These are phyloP conservation scores for Alternaria sp. DNA, from an alignment of 2,329 filamentous ascomycete genomes.

Conservation along the genomic window DNA sequence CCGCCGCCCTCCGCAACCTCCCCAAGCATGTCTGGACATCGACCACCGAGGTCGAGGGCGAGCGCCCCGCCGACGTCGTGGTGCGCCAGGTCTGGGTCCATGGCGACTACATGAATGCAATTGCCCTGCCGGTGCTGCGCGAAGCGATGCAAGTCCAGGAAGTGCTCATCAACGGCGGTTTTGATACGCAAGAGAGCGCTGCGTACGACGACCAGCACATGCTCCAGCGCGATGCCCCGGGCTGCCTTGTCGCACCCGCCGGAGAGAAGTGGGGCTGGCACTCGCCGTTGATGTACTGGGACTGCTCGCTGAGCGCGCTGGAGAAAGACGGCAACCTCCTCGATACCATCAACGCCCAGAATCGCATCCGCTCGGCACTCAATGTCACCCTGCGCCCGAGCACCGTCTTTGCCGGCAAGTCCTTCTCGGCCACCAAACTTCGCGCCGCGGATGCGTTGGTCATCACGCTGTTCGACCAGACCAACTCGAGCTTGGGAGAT, in stretches of 20 bases:
- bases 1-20: constrained; percentile 72
- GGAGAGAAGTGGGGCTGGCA: constrained; percentile 78
- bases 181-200: constrained; percentile 17
- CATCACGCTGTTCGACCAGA: constrained; percentile 74
- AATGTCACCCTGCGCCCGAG: constrained; percentile 79
- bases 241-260: constrained; percentile 50
- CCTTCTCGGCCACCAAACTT: constrained; percentile 71
- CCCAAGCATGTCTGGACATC: constrained; percentile 84
- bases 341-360: constrained; percentile 70
- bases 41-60: constrained; percentile 67
- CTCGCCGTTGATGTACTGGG: constrained; percentile 84
- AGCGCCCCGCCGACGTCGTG: constrained; percentile 68
- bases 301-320: constrained; percentile 67
- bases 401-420: constrained; percentile 83
- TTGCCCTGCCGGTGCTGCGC: constrained; percentile 69
- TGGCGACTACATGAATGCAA: constrained; percentile 78
- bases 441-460: constrained; percentile 79
- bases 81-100: constrained; percentile 85
- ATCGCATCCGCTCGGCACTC: constrained; percentile 68
- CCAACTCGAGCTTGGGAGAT: constrained; percentile 67
- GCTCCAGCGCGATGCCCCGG: constrained; percentile 18
- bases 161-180: constrained; percentile 64
- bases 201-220: constrained; percentile 4
- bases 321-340: constrained; percentile 68
- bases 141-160: constrained; percentile 74